These are phyloP conservation scores for Coemansia sp. DNA, from an alignment of 371 early-diverging fungal genomes.

Conservation along the genomic window DNA sequence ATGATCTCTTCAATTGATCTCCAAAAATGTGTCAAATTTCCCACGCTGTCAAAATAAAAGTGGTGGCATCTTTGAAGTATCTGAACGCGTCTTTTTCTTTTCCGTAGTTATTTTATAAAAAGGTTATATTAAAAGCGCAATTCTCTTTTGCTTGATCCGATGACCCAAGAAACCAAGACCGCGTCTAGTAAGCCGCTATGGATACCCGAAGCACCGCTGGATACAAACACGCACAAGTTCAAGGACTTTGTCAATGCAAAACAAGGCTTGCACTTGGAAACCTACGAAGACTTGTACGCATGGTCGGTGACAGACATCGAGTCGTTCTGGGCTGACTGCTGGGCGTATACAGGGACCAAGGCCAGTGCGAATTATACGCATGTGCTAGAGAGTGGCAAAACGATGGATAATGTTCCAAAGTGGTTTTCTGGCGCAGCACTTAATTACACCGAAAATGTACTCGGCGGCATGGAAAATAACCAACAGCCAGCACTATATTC, in stretches of 20 bases:
- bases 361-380: constrained; percentile 54
- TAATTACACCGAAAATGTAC: constrained; percentile 90
- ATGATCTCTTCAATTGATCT: neutral
- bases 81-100: neutral
- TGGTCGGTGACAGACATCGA: constrained; percentile 77
- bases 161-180: constrained; percentile 21
- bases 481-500: constrained; percentile 32
- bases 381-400: constrained; percentile 63
- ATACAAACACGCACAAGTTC: constrained; percentile 70
- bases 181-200: constrained; percentile 54
- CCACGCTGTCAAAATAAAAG: neutral
- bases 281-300: constrained; percentile 69
- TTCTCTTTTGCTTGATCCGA: constrained; percentile 3
- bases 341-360: constrained; percentile 77
- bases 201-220: constrained; percentile 58
- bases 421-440: constrained; percentile 87
- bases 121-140: neutral
- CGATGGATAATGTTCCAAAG: constrained; percentile 81
- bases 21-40: neutral
- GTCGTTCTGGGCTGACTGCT: constrained; percentile 85
- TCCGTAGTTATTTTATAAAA: neutral
- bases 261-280: constrained; percentile 49
- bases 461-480: constrained; percentile 54
- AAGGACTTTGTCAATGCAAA: constrained; percentile 63
- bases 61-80: neutral